Conservation (phyloP, 2,329 filamentous ascomycete species). For the Xylaria sp. region DNA sequence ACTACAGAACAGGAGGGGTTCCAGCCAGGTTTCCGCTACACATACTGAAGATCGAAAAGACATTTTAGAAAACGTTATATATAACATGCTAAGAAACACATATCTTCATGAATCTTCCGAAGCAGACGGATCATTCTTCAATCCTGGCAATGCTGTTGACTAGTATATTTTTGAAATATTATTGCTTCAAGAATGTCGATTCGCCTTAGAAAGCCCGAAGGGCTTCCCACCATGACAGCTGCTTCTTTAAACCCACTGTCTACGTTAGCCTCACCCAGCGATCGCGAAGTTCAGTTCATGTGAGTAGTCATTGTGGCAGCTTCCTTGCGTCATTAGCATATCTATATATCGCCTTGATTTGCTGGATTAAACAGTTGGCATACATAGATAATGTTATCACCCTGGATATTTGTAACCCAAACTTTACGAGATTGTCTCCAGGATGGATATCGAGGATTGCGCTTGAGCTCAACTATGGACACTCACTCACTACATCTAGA, state of each 20-base stretch:
- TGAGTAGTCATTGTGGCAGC: no score
- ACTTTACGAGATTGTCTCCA: no score
- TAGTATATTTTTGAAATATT: background rate
- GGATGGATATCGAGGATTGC: no score
- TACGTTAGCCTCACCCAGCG: background rate
- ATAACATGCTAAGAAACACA: no score
- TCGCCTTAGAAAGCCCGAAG: background rate
- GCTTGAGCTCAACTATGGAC: no score
- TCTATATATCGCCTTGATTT: background rate
- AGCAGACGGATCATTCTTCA: background rate
- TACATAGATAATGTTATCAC: background rate
- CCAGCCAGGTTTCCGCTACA: constrained; percentile 57
- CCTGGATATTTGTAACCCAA: background rate
- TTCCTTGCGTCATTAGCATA: no score
- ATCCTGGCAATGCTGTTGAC: background rate
- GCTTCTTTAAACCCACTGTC: background rate
- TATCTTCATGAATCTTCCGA: background rate
- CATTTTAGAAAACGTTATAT: background rate
- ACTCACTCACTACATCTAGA: no score
- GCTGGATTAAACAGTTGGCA: background rate
- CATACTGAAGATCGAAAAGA: constrained; percentile 45
- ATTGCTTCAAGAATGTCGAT: background rate
- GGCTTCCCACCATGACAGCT: background rate
- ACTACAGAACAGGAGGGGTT: constrained; percentile 50
- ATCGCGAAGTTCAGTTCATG: no score